phyloP scores from a whole-genome alignment of 2,329 filamentous ascomycete species.

The Apiospora rasikravindrae region DNA sequence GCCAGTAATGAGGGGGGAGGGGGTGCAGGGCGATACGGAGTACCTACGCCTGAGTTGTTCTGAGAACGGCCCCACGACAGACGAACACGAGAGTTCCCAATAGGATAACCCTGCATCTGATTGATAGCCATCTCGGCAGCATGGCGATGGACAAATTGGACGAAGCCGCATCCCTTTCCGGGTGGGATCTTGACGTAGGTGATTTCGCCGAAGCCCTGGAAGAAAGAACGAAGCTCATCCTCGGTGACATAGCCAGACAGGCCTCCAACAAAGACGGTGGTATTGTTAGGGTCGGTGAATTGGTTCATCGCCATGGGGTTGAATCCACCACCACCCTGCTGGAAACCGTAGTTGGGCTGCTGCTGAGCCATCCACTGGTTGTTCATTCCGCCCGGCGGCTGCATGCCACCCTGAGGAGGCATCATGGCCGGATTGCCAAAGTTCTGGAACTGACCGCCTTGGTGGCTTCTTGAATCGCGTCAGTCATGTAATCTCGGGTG shows the following conservation, averaged over 20 bases:
- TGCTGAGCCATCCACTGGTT: conserved; percentile 45
- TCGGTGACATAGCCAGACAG: conserved; percentile 98
- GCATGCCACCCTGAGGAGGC: conserved; percentile 45
- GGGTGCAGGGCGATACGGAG: conserved; percentile 90
- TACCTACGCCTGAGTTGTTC: conserved; percentile 98
- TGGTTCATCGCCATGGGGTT: conserved; percentile 83
- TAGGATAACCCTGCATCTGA: conserved; percentile 99
- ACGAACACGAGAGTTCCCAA: conserved; percentile 96
- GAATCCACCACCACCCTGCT: conserved; percentile 48
- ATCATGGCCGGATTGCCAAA: conserved; percentile 45
- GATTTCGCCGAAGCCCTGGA: conserved; percentile 99
- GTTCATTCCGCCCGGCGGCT: conserved; percentile 48
- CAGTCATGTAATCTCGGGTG: not conserved
- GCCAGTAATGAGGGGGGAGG: conserved; percentile 42
- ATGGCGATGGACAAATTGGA: conserved; percentile 98
- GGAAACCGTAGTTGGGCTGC: conserved; percentile 41
- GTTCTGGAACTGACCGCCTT: conserved; percentile 45
- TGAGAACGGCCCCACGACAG: conserved; percentile 97
- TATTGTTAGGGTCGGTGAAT: conserved; percentile 99
- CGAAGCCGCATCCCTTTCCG: conserved; percentile 98
- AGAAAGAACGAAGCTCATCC: conserved; percentile 99
- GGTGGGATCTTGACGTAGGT: conserved; percentile 99
- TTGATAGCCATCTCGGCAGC: conserved; percentile 99
- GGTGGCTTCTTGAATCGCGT: conserved; percentile 40
- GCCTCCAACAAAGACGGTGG: conserved; percentile 96